phyloP scores from a whole-genome alignment of 139 green algal species.

The Yamagishiella unicocca region DNA sequence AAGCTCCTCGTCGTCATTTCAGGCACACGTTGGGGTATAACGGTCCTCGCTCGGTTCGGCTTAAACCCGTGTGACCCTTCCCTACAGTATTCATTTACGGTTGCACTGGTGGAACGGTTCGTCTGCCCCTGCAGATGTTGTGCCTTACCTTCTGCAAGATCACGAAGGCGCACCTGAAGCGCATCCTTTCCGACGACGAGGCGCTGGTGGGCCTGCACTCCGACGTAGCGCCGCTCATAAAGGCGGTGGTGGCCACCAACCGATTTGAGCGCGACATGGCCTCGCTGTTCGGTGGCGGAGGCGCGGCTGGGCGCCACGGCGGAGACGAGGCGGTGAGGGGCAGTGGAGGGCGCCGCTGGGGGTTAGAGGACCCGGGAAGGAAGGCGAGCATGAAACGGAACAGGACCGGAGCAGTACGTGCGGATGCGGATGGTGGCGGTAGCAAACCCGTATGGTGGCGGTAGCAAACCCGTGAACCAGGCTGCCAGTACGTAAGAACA shows the following conservation, averaged over 20 bases:
- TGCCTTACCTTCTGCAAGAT: slow-evolving; percentile 97
- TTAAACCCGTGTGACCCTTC: too few relatives aligned
- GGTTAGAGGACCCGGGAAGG: neutral
- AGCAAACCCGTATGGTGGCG: too few relatives aligned
- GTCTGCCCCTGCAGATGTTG: slow-evolving; percentile 58
- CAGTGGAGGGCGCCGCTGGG: neutral
- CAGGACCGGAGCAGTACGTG: too few relatives aligned
- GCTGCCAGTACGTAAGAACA: too few relatives aligned
- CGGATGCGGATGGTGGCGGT: too few relatives aligned
- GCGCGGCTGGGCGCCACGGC: neutral
- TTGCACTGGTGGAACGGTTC: too few relatives aligned
- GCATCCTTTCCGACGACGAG: slow-evolving; percentile 80
- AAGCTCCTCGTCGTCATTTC: too few relatives aligned
- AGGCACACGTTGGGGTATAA: too few relatives aligned
- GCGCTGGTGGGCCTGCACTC: slow-evolving; percentile 9
- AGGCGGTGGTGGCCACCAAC: slow-evolving; percentile 90
- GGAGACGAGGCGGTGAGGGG: slow-evolving; percentile 10
- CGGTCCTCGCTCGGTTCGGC: too few relatives aligned
- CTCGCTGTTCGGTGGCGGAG: slow-evolving; percentile 78
- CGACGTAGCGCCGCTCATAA: slow-evolving; percentile 37
- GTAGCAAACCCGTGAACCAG: too few relatives aligned
- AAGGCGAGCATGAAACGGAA: too few relatives aligned
- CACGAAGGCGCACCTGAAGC: slow-evolving; percentile 90
- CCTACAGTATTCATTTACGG: too few relatives aligned
- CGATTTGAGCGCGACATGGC: slow-evolving; percentile 97